Conservation (phyloP, 352 stramenopile genomes). For the Phytophthora agathidicida region DNA sequence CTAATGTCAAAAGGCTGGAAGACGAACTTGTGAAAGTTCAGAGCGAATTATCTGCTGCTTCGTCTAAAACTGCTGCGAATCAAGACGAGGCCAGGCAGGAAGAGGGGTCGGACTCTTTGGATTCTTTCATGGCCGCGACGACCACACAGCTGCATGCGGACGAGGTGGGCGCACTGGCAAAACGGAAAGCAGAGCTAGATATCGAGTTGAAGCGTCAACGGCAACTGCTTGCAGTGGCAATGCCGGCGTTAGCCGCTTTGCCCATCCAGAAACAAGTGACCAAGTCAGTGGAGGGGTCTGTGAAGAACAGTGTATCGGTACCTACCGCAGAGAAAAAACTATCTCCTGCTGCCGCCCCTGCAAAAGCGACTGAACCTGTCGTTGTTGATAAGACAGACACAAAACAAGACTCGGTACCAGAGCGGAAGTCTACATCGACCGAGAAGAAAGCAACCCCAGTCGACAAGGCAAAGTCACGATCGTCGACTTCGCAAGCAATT, state of each 20-base stretch:
- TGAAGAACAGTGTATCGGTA: not conserved
- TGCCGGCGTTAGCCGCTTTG: constrained; percentile 48
- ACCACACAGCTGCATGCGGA: constrained; percentile 52
- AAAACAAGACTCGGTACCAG: not conserved
- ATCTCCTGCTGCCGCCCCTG: not conserved
- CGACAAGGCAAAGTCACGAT: not conserved
- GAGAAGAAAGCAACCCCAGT: constrained; percentile 1
- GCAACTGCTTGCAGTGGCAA: constrained; percentile 57
- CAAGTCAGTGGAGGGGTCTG: constrained; percentile 2
- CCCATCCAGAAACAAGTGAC: constrained; percentile 20
- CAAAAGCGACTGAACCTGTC: not conserved
- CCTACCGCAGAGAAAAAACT: not conserved
- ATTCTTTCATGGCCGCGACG: constrained; percentile 71
- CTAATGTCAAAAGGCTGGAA: constrained; percentile 49
- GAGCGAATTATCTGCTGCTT: constrained; percentile 25
- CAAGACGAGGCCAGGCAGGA: constrained; percentile 30
- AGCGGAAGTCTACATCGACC: not conserved
- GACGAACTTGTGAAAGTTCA: constrained; percentile 38
- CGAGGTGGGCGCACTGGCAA: constrained; percentile 31
- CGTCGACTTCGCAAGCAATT: not conserved
- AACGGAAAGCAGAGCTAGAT: constrained; percentile 38
- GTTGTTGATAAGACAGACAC: not conserved
- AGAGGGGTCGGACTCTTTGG: constrained; percentile 55
- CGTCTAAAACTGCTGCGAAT: constrained; percentile 7
- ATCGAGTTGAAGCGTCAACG: constrained; percentile 50